A percentile compares a stretch with the other conserved stretches of the same genome.
phyloP scores from a whole-genome alignment of 306 rosid genomes.

The Prunus armeniaca region DNA sequence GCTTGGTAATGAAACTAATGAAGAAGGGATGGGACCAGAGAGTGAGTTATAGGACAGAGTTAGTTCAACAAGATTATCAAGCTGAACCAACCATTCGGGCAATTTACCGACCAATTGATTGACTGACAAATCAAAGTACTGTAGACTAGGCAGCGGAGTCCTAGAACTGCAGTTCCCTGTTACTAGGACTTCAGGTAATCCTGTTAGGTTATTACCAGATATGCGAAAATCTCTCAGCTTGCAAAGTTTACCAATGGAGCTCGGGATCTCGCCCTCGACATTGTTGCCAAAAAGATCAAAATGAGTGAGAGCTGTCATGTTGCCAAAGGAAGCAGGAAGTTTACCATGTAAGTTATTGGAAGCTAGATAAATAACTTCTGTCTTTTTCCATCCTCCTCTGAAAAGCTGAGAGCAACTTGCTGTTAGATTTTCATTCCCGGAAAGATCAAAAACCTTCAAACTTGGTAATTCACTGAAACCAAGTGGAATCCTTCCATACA shows the following conservation, averaged over 20 bases:
- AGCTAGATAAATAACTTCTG: conserved; percentile 20
- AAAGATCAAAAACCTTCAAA: conserved; percentile 24
- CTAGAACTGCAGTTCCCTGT: conserved; percentile 5
- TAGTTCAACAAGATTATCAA: conserved; percentile 26
- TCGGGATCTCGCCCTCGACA: conserved; percentile 35
- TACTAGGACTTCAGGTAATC: conserved; percentile 37
- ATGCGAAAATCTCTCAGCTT: not conserved
- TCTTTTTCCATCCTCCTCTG: conserved; percentile 29
- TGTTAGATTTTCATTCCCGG: conserved; percentile 10
- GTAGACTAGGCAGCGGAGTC: conserved; percentile 26
- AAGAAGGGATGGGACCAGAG: conserved; percentile 33
- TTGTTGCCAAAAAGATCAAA: conserved; percentile 15
- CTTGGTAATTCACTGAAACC: conserved; percentile 30
- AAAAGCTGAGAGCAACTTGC: conserved; percentile 43
- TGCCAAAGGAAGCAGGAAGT: conserved; percentile 40
- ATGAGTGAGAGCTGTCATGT: conserved; percentile 34
- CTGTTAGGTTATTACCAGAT: conserved; percentile 29
- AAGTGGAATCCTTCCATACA: conserved; percentile 51
- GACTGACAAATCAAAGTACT: not conserved
- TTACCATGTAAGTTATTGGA: conserved; percentile 27
- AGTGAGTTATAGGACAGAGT: conserved; percentile 21
- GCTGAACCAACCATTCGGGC: conserved; percentile 39
- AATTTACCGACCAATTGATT: conserved; percentile 35
- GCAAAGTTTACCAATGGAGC: conserved; percentile 36
- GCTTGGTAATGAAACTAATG: conserved; percentile 26